phyloP scores from a whole-genome alignment of 1,284 basidiomycete species.

The Paramarasmius palmivorus region DNA sequence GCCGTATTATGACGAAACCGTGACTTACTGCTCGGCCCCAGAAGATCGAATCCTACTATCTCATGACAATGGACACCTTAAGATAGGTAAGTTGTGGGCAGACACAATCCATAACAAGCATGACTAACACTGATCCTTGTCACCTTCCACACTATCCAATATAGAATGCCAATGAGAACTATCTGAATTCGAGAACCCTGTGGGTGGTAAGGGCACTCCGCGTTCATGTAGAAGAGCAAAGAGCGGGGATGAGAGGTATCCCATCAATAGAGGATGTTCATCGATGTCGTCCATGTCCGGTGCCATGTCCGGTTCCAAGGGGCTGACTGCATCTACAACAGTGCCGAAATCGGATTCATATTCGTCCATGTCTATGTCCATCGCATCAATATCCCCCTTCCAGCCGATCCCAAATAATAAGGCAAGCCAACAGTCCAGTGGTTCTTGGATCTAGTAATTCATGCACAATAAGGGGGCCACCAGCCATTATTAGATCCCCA shows the following conservation, averaged over 20 bases:
- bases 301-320: no score
- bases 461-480: not conserved
- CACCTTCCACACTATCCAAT: conserved; percentile 25
- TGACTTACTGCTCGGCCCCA: conserved; percentile 5
- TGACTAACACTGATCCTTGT: conserved; percentile 28
- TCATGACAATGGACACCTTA: conserved; percentile 22
- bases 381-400: no score
- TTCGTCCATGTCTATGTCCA: no score
- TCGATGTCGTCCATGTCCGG: no score
- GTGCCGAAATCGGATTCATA: no score
- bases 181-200: no score
- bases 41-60: conserved; percentile 21
- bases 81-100: not conserved
- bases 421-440: no score
- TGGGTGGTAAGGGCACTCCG: conserved; percentile 19
- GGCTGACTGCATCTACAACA: no score
- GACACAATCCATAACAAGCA: no score
- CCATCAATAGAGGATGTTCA: conserved; percentile 4
- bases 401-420: no score
- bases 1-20: no score
- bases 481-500: not conserved
- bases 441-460: no score
- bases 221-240: conserved; percentile 22
- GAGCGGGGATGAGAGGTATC: conserved; percentile 25
- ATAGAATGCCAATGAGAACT: conserved; percentile 26